A percentile compares a stretch with the other conserved stretches of the same genome.
These are phyloP conservation scores for Neoboletus magnificus DNA, from an alignment of 768 basidiomycete genomes.

Conservation along the genomic window DNA sequence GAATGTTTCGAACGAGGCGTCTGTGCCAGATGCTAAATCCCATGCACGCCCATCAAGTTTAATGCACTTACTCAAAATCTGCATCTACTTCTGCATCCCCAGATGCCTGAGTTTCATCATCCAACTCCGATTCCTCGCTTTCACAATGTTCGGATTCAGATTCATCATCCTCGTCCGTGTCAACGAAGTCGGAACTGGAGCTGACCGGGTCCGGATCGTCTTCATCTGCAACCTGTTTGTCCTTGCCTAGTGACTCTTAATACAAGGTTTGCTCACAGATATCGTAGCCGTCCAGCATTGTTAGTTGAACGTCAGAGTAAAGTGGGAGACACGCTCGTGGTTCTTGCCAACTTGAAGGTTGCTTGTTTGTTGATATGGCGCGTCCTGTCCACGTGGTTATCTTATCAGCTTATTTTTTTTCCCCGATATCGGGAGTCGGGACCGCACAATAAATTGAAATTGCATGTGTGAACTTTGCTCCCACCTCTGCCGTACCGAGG, in stretches of 20 bases:
- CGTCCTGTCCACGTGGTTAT: neutral
- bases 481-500: neutral
- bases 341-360: too few relatives aligned
- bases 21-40: slow-evolving; percentile 32
- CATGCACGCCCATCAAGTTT: too few relatives aligned
- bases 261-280: slow-evolving; percentile 23
- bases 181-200: slow-evolving; percentile 3
- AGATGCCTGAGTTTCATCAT: neutral
- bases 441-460: neutral
- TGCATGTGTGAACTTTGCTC: neutral
- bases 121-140: neutral
- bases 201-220: neutral
- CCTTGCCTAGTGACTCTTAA: slow-evolving; percentile 59
- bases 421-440: too few relatives aligned
- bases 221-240: slow-evolving; percentile 10
- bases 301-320: neutral
- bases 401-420: too few relatives aligned
- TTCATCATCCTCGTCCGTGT: slow-evolving; percentile 1
- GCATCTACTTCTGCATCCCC: slow-evolving; percentile 22
- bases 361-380: neutral
- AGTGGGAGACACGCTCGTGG: neutral
- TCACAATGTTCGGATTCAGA: neutral
- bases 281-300: slow-evolving; percentile 15
- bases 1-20: slow-evolving; percentile 66
- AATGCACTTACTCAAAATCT: slow-evolving; percentile 19